A percentile compares a stretch with the other conserved stretches of the same genome.
Conservation (phyloP, 306 rosid species). For the Casuarina glauca region DNA sequence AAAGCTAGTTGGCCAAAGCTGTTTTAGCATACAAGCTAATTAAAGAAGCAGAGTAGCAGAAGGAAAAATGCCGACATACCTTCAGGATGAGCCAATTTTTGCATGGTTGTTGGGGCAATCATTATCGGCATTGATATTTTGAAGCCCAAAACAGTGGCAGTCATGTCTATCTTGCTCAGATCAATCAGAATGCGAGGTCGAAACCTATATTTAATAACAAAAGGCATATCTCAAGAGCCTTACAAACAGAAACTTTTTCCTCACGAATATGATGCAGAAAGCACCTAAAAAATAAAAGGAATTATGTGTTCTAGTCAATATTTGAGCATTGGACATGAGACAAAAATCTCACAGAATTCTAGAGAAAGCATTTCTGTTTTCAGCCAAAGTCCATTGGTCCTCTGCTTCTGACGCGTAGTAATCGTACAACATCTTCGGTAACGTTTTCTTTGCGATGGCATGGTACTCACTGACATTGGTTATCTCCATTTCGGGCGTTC, state of each 20-base stretch:
- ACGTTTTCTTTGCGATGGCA: conserved; percentile 62
- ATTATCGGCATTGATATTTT: conserved; percentile 98
- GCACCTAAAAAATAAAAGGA: background rate
- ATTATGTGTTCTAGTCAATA: background rate
- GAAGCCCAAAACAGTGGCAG: conserved; percentile 88
- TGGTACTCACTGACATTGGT: conserved; percentile 71
- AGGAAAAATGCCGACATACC: conserved; percentile 47
- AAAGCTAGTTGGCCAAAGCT: background rate
- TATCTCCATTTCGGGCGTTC: conserved; percentile 50
- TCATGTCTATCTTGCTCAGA: conserved; percentile 90
- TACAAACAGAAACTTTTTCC: conserved; percentile 2
- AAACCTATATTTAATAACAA: conserved; percentile 54
- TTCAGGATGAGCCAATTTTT: conserved; percentile 99
- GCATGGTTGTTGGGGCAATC: conserved; percentile 96
- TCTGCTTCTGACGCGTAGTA: conserved; percentile 83
- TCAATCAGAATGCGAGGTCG: conserved; percentile 95
- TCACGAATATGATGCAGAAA: background rate
- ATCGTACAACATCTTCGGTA: conserved; percentile 71
- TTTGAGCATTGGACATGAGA: background rate
- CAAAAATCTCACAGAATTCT: conserved; percentile 56
- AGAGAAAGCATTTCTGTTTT: conserved; percentile 69
- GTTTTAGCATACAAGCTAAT: background rate
- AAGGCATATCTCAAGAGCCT: conserved; percentile 22
- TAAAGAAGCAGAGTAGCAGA: conserved; percentile 5
- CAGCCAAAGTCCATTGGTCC: conserved; percentile 73